Conservation (phyloP, 805 yeast species). For the Wickerhamomyces silvicola region DNA sequence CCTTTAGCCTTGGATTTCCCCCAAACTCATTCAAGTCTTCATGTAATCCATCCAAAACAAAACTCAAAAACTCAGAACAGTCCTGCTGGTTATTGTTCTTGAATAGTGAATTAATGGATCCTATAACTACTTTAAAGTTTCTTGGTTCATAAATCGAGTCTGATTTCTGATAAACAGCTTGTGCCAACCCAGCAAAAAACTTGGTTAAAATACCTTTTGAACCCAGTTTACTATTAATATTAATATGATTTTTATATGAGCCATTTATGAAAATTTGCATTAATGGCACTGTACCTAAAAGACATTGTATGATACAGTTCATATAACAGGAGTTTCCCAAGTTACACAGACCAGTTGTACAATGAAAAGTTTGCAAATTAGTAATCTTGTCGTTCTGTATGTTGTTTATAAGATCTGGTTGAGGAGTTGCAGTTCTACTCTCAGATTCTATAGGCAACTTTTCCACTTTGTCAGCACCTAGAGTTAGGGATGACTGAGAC, state of each 20-base stretch:
- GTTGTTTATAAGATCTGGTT: slow-evolving; percentile 4
- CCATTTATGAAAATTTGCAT: slow-evolving; percentile 56
- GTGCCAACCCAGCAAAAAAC: slow-evolving; percentile 55
- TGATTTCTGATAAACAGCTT: slow-evolving; percentile 44
- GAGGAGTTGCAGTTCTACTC: slow-evolving; percentile 4
- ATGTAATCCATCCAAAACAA: slow-evolving; percentile 67
- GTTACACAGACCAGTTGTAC: slow-evolving; percentile 68
- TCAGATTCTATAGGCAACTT: too few relatives aligned
- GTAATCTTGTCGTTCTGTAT: slow-evolving; percentile 3
- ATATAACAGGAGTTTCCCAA: slow-evolving; percentile 90
- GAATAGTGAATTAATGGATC: slow-evolving; percentile 59
- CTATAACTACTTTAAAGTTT: slow-evolving; percentile 61
- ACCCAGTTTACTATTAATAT: slow-evolving; percentile 67
- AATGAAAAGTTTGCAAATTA: slow-evolving; percentile 24
- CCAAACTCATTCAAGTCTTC: slow-evolving; percentile 77
- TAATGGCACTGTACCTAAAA: slow-evolving; percentile 65
- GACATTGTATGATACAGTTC: slow-evolving; percentile 86
- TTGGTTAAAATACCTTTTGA: slow-evolving; percentile 73
- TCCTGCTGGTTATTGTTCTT: slow-evolving; percentile 74
- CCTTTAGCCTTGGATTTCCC: slow-evolving; percentile 44
- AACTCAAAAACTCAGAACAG: slow-evolving; percentile 75
- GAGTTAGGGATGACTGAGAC: neutral
- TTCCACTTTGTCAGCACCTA: too few relatives aligned
- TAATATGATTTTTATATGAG: slow-evolving; percentile 59
- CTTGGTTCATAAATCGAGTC: slow-evolving; percentile 46